Percentiles rank a stretch among this genome's conserved stretches.
Evolutionary conservation across 352 stramenopile genomes (phyloP).

Genomic region (Halophytophthora polymorphica): DNA sequence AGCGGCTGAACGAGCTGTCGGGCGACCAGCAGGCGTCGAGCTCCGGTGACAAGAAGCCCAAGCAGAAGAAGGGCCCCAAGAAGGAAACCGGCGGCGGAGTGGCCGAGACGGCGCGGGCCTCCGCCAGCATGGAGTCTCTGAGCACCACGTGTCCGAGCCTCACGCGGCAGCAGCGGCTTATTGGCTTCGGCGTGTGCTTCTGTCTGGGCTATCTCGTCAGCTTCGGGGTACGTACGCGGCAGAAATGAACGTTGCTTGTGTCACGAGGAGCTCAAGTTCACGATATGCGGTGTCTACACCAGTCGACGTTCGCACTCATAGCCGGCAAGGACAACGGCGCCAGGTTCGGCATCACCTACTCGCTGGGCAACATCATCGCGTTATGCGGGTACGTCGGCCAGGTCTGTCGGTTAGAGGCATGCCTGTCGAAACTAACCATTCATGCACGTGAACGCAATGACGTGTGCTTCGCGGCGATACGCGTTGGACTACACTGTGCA

Average conservation of each 20-base stretch:
- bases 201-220: conserved; percentile 78
- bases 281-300: background rate
- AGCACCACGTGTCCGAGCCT: conserved; percentile 62
- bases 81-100: conserved; percentile 17
- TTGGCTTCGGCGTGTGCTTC: conserved; percentile 77
- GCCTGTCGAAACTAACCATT: background rate
- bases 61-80: background rate
- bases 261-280: conserved; percentile 1
- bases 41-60: too few species aligned
- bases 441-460: too few species aligned
- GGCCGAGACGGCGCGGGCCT: conserved; percentile 2
- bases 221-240: conserved; percentile 54
- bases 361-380: conserved; percentile 77
- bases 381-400: conserved; percentile 53
- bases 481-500: conserved; percentile 14
- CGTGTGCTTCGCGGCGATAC: too few species aligned
- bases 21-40: background rate
- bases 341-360: conserved; percentile 84
- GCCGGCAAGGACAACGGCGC: conserved; percentile 58
- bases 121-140: conserved; percentile 33
- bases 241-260: background rate
- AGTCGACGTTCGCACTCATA: conserved; percentile 84
- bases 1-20: background rate
- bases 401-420: too few species aligned
- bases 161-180: conserved; percentile 62